These are phyloP conservation scores for Chytriomyces sp. DNA, from an alignment of 192 early-diverging fungal genomes.

Conservation along the genomic window DNA sequence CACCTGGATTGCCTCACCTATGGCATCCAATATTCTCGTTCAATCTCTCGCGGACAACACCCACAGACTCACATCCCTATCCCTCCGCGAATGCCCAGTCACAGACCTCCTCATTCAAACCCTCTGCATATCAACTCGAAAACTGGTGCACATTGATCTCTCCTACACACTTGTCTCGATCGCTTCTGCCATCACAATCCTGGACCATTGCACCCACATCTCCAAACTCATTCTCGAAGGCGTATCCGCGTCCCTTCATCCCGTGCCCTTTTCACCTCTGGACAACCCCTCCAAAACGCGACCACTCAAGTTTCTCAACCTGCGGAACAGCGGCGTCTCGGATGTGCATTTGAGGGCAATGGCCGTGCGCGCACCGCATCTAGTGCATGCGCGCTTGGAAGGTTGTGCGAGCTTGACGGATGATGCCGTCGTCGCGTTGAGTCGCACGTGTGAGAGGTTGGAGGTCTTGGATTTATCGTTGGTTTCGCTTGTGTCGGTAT, in stretches of 20 bases:
- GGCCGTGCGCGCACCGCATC: constrained; percentile 20
- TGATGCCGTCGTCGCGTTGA: constrained; percentile 27
- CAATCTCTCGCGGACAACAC: constrained; percentile 42
- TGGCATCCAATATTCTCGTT: constrained; percentile 37
- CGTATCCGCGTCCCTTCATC: not conserved
- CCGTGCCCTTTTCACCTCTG: constrained; percentile 1
- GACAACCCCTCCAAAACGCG: not conserved
- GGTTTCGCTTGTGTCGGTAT: constrained; percentile 6
- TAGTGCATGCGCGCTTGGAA: constrained; percentile 20
- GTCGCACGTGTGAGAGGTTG: not conserved
- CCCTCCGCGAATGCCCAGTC: constrained; percentile 37
- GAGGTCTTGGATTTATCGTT: constrained; percentile 16
- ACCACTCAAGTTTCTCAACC: constrained; percentile 25
- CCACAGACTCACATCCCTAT: constrained; percentile 9
- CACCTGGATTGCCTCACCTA: constrained; percentile 17
- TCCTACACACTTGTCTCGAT: constrained; percentile 31
- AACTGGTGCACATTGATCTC: constrained; percentile 33
- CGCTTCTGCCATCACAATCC: not conserved
- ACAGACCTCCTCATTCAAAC: constrained; percentile 30
- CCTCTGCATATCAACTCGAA: constrained; percentile 12
- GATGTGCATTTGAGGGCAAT: constrained; percentile 26
- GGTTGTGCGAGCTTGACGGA: constrained; percentile 31
- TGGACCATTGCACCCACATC: constrained; percentile 27
- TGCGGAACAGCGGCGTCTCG: constrained; percentile 21
- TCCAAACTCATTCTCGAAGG: constrained; percentile 30